Percentiles rank a stretch among this genome's conserved stretches.
These are phyloP conservation scores for Phytomonas francai DNA, from an alignment of 208 protist species.

Conservation along the genomic window DNA sequence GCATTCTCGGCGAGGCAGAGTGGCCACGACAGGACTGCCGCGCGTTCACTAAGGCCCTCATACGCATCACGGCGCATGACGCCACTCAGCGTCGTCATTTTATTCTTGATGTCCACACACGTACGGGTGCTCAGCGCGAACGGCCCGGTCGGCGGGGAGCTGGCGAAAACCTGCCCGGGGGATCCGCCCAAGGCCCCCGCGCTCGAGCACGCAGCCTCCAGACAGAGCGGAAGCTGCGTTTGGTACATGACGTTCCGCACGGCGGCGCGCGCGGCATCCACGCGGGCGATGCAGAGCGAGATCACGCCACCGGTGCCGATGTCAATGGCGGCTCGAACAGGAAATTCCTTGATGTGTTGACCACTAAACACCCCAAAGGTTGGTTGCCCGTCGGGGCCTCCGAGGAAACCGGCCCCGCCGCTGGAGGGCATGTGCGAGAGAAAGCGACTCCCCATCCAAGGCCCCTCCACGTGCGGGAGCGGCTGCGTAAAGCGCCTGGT, in stretches of 20 bases:
- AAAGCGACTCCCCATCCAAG: not conserved
- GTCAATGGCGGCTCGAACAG: constrained; percentile 81
- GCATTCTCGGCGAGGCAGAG: constrained; percentile 53
- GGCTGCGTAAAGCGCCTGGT: not conserved
- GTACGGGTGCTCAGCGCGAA: constrained; percentile 57
- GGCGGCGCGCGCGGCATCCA: constrained; percentile 42
- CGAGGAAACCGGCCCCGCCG: not conserved
- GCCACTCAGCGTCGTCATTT: constrained; percentile 60
- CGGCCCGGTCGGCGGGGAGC: not conserved
- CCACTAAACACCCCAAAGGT: not conserved
- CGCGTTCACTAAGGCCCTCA: constrained; percentile 61
- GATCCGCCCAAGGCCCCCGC: not conserved
- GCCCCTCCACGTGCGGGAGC: not conserved
- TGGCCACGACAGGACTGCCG: constrained; percentile 69
- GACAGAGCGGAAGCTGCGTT: constrained; percentile 66
- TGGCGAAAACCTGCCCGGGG: not conserved
- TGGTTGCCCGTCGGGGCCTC: not conserved
- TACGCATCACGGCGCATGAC: constrained; percentile 51
- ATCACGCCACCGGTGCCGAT: constrained; percentile 70
- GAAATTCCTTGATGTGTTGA: constrained; percentile 58
- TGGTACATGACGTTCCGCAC: constrained; percentile 67
- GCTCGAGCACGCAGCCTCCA: constrained; percentile 19
- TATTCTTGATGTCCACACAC: constrained; percentile 50
- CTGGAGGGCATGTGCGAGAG: not conserved
- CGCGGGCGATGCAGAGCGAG: constrained; percentile 66